Conservation (phyloP, 176 grass and related monocot genomes). For the Ensete glaucum region DNA sequence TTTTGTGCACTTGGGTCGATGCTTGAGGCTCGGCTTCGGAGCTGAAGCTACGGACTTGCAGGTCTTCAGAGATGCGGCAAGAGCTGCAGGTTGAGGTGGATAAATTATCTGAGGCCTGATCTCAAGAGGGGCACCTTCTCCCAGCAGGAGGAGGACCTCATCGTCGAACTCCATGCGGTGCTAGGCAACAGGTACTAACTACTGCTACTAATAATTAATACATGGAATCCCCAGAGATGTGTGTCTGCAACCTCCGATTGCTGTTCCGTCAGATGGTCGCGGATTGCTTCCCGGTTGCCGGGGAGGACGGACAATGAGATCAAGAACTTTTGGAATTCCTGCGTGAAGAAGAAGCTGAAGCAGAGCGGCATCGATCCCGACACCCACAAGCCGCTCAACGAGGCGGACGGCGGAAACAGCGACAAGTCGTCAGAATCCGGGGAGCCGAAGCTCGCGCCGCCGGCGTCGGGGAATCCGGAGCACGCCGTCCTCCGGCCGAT, state of each 20-base stretch:
- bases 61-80: constrained; percentile 81
- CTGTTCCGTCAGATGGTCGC: constrained; percentile 13
- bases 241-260: no score
- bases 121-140: constrained; percentile 74
- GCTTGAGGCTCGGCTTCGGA: no score
- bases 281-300: constrained; percentile 19
- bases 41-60: not conserved
- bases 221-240: no score
- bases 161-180: constrained; percentile 22
- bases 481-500: not conserved
- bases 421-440: not conserved
- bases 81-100: constrained; percentile 86
- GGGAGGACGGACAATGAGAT: constrained; percentile 26
- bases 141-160: constrained; percentile 63
- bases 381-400: constrained; percentile 19
- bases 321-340: constrained; percentile 23
- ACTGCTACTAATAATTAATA: no score
- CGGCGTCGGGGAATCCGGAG: no score
- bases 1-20: not conserved
- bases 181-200: constrained; percentile 13
- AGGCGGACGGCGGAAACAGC: not conserved
- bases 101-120: constrained; percentile 81
- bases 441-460: not conserved
- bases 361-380: constrained; percentile 21
- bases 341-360: constrained; percentile 28